Evolutionary conservation across 108 stramenopile genomes (phyloP), one percentile per base, ranked within the genome.

Genomic region (Parmales sp.): DNA sequence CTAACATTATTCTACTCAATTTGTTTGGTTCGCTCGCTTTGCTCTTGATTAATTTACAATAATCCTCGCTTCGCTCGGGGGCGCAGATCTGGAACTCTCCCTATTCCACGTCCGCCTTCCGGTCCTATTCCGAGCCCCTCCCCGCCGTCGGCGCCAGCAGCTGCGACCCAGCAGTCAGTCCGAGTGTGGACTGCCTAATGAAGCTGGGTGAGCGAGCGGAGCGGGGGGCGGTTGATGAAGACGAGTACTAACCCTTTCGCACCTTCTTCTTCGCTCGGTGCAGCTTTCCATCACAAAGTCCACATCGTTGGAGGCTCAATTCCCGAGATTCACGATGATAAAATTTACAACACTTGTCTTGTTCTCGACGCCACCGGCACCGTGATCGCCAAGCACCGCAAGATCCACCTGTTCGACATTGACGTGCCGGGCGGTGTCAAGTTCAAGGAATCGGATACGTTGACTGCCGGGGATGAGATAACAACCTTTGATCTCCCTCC

Each of bases 51-150:
- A n/a, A n/a, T n/a, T n/a, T n/a, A n/a, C n/a, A n/a, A n/a, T n/a
- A n/a, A n/a, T n/a, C n/a, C n/a, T n/a, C n/a, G n/a, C n/a, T n/a
- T n/a, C n/a, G n/a, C n/a, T n/a, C n/a, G n/a, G n/a, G n/a, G n/a
- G n/a, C n/a, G n/a, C n/a, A 99, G 75, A 88, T 95, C 68, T 99
- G 95, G 95, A 98, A 98, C 73, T 77, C 84, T 43, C 97, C 99
- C 1, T 99, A 99, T 72, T 94, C 94, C 43, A 96, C 95, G 16
- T 66, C 85, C 0, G 90, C 92, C 1, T 99, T 99, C 82, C 86
- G 86, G 5, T 85, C 85, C 23, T 96, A 96, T 77, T 95, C 97
- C n/a, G 97, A 99, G 80, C 49, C 44, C 1, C 71, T 98, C 31
- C 94, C 96, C 11, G 66, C 77, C 9, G 70, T 90, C 16, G 88